A percentile compares a stretch with the other conserved stretches of the same genome.
Conservation (phyloP, 148 eudicot genomes). For the Rhododendron griersonianum region DNA sequence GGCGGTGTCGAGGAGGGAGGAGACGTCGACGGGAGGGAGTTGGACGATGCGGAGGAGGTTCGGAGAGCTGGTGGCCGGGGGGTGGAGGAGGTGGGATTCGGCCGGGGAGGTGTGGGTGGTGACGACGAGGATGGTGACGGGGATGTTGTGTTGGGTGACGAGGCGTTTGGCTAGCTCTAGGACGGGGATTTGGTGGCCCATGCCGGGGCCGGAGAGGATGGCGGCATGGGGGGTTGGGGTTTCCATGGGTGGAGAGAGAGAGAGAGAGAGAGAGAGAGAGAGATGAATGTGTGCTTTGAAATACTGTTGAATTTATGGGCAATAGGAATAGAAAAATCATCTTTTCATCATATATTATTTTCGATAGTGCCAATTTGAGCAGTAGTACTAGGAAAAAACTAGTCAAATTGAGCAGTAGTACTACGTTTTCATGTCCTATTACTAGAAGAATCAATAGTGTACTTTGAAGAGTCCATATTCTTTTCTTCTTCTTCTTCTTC, state of each 20-base stretch:
- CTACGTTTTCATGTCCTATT: no score
- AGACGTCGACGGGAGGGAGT: constrained; percentile 32
- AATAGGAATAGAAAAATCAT: background rate
- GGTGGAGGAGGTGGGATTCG: background rate
- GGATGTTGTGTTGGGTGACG: constrained; percentile 20
- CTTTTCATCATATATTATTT: no score
- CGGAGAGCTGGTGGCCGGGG: background rate
- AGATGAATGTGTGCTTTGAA: background rate
- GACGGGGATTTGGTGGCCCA: constrained; percentile 52
- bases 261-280: background rate
- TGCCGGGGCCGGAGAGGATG: constrained; percentile 46
- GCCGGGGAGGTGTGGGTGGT: background rate
- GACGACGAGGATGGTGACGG: constrained; percentile 32
- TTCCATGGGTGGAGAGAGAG: background rate
- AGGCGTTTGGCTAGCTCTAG: constrained; percentile 41
- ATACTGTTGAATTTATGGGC: background rate
- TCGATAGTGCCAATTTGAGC: no score
- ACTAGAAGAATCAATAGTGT: no score
- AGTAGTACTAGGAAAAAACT: no score
- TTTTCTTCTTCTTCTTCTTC: no score
- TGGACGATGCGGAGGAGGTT: constrained; percentile 4
- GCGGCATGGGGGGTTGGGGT: background rate
- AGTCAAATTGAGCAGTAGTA: no score
- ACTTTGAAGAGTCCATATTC: no score
- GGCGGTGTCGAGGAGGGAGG: constrained; percentile 2